Evolutionary conservation across 306 rosid genomes (phyloP).

Genomic region (Lablab purpureus): DNA sequence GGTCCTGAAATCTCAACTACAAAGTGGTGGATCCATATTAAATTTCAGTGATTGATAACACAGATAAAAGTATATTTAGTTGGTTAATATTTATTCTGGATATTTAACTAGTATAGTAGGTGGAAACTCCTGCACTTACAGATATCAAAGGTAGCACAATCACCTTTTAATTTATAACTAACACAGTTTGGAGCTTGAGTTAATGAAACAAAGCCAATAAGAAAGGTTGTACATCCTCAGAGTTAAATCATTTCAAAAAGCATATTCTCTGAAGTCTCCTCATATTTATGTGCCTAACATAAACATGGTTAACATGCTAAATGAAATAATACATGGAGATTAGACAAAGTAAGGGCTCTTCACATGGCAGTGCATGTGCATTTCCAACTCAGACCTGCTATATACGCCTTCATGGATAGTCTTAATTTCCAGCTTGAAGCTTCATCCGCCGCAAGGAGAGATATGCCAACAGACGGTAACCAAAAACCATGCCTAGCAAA

Average conservation of each 20-base stretch:
- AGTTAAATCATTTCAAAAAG: constrained; percentile 31
- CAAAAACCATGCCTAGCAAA: constrained; percentile 84
- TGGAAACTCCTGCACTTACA: neutral
- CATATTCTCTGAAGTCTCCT: constrained; percentile 8
- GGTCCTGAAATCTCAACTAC: too few species aligned
- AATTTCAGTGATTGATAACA: neutral
- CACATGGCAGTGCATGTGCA: neutral
- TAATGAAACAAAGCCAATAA: constrained; percentile 14
- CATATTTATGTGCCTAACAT: neutral
- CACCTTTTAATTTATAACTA: neutral
- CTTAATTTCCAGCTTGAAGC: constrained; percentile 52
- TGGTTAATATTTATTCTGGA: neutral
- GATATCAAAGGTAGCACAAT: neutral
- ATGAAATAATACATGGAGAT: constrained; percentile 20
- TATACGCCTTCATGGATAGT: neutral
- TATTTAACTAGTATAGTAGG: neutral
- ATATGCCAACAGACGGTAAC: constrained; percentile 94
- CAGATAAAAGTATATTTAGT: constrained; percentile 2
- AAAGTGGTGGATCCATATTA: neutral
- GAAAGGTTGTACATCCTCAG: constrained; percentile 31
- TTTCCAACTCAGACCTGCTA: too few species aligned
- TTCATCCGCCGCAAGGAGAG: constrained; percentile 80
- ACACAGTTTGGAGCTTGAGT: neutral
- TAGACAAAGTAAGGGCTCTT: neutral
- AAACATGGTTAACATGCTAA: constrained; percentile 31